Evolutionary conservation across 1,284 basidiomycete genomes (phyloP), one percentile per base, ranked within the genome.

Genomic region (Microbotryum scabiosae): DNA sequence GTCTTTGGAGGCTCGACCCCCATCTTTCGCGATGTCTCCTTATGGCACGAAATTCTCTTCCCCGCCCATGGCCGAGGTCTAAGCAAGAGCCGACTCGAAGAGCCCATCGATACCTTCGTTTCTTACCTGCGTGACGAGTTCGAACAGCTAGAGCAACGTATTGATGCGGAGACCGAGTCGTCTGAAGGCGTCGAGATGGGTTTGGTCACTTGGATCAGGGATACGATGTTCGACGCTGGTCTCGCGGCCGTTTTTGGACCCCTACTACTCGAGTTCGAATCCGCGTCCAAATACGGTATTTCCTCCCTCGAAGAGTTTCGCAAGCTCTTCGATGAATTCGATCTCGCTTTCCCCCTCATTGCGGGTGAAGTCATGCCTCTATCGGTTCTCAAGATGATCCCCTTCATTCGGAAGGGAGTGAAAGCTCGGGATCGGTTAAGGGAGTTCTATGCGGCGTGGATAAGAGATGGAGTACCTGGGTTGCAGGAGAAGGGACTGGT

Each of bases 341-440:
- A 77, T 59, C 54, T 59, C 12, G 57, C 64, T 3, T 73, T 76
- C 57, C 74, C 71, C 20, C 59, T 76, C 23, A 59, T 75, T 10
- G 67, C 67, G 6, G 68, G 73, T 18, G 70, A 66, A 14, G 52
- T 71, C 20, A 41, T 56, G 61, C 71, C 50, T 58, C 46, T 49
- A 52, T 60, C 26, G 3, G 67, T 56, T 4, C 70, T 41, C 32
- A 50, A 43, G 62, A 56, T 54, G 32, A 62, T 64, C 46, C 62
- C 58, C 1, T 57, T 56, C 12, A 55, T 65, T 26, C 25, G 52
- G n/a, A 43, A 48, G 28, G 69, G 61, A 1, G 47, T 59, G 26
- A 54, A 58, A 12, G 70, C 69, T 0, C 66, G 72, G 56, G 65
- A 71, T 1, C 48, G 68, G 2, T 60, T 76, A 1, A 55, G 70